Evolutionary conservation across 1,284 basidiomycete species (phyloP).

Genomic region (Trichosporon inkin): DNA sequence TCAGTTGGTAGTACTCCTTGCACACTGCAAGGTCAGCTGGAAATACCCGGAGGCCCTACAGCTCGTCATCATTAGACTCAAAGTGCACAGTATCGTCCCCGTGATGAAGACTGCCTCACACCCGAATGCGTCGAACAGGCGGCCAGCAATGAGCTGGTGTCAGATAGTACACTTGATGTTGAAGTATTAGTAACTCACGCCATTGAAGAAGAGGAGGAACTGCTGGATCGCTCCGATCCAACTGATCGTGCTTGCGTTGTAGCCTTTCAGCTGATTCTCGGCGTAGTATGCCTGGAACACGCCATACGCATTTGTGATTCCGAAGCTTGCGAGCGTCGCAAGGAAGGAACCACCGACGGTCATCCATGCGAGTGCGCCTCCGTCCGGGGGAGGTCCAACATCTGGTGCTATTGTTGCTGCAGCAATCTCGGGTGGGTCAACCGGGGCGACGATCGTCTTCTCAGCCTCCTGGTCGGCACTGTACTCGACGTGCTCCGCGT

Average conservation of each 20-base stretch:
- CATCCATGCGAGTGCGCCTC: conserved; percentile 12
- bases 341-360: conserved; percentile 11
- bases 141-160: background rate
- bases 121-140: conserved; percentile 28
- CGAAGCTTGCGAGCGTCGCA: conserved; percentile 7
- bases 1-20: conserved; percentile 58
- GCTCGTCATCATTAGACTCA: conserved; percentile 39
- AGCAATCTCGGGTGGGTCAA: background rate
- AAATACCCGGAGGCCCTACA: background rate
- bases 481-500: background rate
- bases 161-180: background rate
- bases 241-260: conserved; percentile 3
- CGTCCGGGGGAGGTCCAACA: conserved; percentile 8
- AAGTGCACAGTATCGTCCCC: conserved; percentile 53
- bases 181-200: background rate
- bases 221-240: conserved; percentile 13
- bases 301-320: conserved; percentile 28
- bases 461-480: background rate
- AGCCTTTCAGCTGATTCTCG: conserved; percentile 13
- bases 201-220: conserved; percentile 13
- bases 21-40: conserved; percentile 46
- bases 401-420: background rate
- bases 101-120: conserved; percentile 50
- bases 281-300: conserved; percentile 34
- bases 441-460: background rate